These are phyloP conservation scores for Podospora bellae-mahoneyi DNA, from an alignment of 495 filamentous ascomycete genomes.

Conservation along the genomic window DNA sequence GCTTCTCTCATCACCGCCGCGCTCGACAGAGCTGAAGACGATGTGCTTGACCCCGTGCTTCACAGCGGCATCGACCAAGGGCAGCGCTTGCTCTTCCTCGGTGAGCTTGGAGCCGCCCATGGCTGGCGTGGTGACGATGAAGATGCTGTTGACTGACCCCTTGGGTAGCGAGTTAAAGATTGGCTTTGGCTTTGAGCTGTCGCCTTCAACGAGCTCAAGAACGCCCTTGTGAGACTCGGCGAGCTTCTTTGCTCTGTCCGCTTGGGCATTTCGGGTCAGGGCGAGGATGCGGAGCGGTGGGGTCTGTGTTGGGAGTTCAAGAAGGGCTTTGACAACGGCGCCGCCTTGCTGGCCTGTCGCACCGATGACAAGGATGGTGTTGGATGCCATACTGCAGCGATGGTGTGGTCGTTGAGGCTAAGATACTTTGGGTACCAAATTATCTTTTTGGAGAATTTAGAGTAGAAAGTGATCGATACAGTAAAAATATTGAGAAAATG, in stretches of 20 bases:
- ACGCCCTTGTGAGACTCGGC: constrained; percentile 28
- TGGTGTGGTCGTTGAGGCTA: too few species aligned
- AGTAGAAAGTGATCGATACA: too few species aligned
- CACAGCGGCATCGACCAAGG: constrained; percentile 56
- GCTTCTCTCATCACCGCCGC: constrained; percentile 55
- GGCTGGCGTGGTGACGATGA: constrained; percentile 46
- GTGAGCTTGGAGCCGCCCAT: constrained; percentile 29
- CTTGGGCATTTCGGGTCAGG: constrained; percentile 59
- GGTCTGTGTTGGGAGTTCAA: constrained; percentile 33
- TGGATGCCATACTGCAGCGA: neutral
- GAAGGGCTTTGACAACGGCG: constrained; percentile 56
- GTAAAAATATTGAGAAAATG: too few species aligned
- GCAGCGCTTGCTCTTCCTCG: constrained; percentile 61
- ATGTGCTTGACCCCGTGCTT: constrained; percentile 49
- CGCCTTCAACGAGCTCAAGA: constrained; percentile 55
- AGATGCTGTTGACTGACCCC: constrained; percentile 44
- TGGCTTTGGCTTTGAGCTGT: constrained; percentile 47
- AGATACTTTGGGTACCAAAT: too few species aligned
- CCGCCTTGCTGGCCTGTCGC: constrained; percentile 73
- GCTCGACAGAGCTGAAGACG: constrained; percentile 66
- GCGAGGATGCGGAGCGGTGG: constrained; percentile 60
- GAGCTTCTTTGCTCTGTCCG: constrained; percentile 52
- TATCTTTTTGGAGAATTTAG: too few species aligned
- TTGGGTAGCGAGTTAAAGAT: constrained; percentile 52
- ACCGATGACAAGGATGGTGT: constrained; percentile 52